Evolutionary conservation across 345 rosid species (phyloP), one percentile per base, ranked within the genome.

Genomic region (Lagerstroemia speciosa): DNA sequence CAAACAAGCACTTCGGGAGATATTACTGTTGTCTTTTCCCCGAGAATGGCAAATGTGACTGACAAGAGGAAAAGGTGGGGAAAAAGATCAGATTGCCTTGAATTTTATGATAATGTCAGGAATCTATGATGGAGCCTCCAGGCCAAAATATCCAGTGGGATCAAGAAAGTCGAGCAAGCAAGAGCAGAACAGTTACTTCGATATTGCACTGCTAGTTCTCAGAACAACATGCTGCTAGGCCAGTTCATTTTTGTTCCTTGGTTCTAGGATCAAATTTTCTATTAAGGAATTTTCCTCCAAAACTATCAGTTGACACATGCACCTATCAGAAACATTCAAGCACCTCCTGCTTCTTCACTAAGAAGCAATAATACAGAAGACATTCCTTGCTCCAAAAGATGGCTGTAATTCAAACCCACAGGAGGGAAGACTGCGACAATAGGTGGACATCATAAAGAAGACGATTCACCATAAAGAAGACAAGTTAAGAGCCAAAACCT

Each of bases 21-120:
- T 88, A 94, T 89, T 63, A 94, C 90, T 30, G 99, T 93, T 33
- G 97, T 93, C 84, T 93, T 93, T 88, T 93, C 93, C 69, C 99
- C 98, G 62, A 93, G 99, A 65, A 86, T 79, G 67, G 85, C 77
- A 80, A 91, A 91, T 62, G 95, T 89, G 75, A 89, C 99, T 93
- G 83, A 67, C 26, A 57, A 65, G 27, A 17, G 9, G 36, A 57
- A 65, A 37, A 17, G 9, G 57, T 6, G n/a, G 38, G 37, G n/a
- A 22, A 16, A 38, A 38, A 10, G 32, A 36, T 7, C 5, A 43
- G 32, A n/a, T 37, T 65, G 45, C n/a, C n/a, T n/a, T n/a, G n/a
- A n/a, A n/a, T n/a, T n/a, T n/a, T n/a, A n/a, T n/a, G n/a, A n/a
- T n/a, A n/a, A n/a, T n/a, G n/a, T n/a, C 63, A 58, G 29, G 19